Base-by-base conservation (phyloP, 345 rosid genomes). In the Arabis hirsuta region DNA sequence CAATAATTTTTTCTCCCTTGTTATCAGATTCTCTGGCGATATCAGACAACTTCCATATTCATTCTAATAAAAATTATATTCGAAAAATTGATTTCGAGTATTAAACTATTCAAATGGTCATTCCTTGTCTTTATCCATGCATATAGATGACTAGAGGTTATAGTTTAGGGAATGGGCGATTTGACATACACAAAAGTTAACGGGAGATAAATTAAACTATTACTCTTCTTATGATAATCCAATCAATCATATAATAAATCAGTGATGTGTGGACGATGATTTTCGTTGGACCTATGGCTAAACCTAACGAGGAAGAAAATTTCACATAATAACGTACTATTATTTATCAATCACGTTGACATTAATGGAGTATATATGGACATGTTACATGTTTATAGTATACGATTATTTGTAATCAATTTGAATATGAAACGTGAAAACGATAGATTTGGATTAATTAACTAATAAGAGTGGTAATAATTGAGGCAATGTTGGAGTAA, bases 341-440 rank as follows among this genome's bases (percentile, higher is more conserved):
- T 22, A 45, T 57, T 3, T 20, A 56, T 56, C 55, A 56, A 46
- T 69, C 73, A 69, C 56, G 9, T 29, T 2, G 34, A 14, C 59
- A 29, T 29, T 29, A 1, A 22, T 41, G 7, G 27, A 53, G 27
- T 41, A 41, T n/a, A n/a, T n/a, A n/a, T 41, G 63, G 43, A 19
- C 63, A 50, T 59, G 47, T 48, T 57, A 58, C 58, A 50, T 71
- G 62, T 71, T 42, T 31, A 42, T 16, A 44, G 2, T 41, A 44
- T 19, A 32, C 19, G 54, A 57, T 55, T 41, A 22, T 42, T 22
- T 42, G 3, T 68, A 31, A 62, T 31, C 27, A 52, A 61, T 32
- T 29, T 10, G 29, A 12, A 50, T 29, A 39, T 26, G 10, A 69
- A 69, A 56, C 36, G 6, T 48, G 52, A 26, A 41, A 51, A 60